These are phyloP conservation scores for Tephrocybe sp. DNA, from an alignment of 768 basidiomycete species.

Conservation along the genomic window DNA sequence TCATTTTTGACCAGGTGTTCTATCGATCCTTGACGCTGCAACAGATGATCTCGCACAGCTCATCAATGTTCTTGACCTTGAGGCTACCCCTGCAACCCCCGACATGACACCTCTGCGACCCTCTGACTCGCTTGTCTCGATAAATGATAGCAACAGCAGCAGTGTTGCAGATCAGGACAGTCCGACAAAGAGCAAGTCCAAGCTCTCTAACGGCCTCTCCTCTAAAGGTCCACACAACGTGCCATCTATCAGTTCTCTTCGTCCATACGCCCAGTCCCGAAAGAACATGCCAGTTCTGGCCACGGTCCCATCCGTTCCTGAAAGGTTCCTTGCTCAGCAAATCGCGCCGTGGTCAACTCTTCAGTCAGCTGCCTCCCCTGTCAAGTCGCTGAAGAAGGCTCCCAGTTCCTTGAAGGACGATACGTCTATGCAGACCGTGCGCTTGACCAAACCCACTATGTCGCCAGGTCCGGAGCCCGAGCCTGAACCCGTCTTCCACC, in stretches of 20 bases:
- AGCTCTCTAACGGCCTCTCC: conserved; percentile 5
- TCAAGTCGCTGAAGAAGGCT: conserved; percentile 24
- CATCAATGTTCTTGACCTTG: conserved; percentile 77
- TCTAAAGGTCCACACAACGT: conserved; percentile 25
- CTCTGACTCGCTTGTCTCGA: conserved; percentile 25
- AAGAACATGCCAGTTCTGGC: conserved; percentile 5
- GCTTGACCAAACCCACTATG: conserved; percentile 45
- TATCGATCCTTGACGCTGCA: conserved; percentile 74
- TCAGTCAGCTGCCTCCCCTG: conserved; percentile 24
- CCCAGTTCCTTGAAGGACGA: not conserved
- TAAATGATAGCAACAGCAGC: conserved; percentile 17
- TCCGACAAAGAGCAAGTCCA: conserved; percentile 30
- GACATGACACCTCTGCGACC: conserved; percentile 44
- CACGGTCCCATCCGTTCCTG: not conserved
- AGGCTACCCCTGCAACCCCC: conserved; percentile 67
- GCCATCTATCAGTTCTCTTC: conserved; percentile 45
- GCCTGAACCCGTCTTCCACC: conserved; percentile 55
- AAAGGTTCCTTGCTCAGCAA: conserved; percentile 44
- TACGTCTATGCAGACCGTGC: conserved; percentile 21
- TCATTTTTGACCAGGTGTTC: conserved; percentile 39
- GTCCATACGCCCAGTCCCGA: conserved; percentile 43
- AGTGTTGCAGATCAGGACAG: conserved; percentile 21
- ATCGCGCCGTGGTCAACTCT: conserved; percentile 64
- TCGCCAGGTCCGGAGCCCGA: conserved; percentile 60
- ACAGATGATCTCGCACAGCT: conserved; percentile 77